Base-by-base conservation (phyloP, 2,329 filamentous ascomycete genomes). In the Alternaria triticimaculans region DNA sequence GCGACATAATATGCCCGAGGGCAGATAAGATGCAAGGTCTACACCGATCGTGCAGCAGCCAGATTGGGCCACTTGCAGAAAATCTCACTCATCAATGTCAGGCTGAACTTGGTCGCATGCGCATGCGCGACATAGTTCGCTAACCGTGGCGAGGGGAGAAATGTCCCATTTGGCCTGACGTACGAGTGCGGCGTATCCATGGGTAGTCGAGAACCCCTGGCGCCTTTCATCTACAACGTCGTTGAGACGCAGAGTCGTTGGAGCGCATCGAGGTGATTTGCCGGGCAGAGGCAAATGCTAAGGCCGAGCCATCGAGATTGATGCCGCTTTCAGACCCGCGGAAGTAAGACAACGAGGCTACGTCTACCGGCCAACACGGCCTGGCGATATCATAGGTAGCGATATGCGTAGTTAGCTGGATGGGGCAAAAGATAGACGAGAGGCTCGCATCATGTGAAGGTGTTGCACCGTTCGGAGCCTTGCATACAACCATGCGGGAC, bases 351-450 rank as follows among this genome's bases (percentile, higher is more conserved):
- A 26, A 45, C 49, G 18, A 59, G 60, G 43, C 49, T 48, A 25
- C 20, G 11, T 54, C 55, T 55, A 45, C 15, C 21, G 28, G 60
- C 49, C 60, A 50, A 46, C 25, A 57, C 30, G 30, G 55, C 28
- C 43, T 44, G 49, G 28, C 55, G 15, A 46, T 51, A 20, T 37
- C 28, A 41, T 23, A 41, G 33, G 53, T 56, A 57, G 55, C 45
- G 58, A 61, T 33, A 69, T 71, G 68, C 68, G 65, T 44, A 59
- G 50, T 41, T 43, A 10, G 62, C 67, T 68, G 14, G 60, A 69
- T 65, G 49, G 56, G 58, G 68, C 59, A 62, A 68, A 49, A 60
- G 61, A 69, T 44, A 58, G 59, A 54, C 63, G 55, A 51, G 44
- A 60, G 58, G 46, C 48, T 67, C 25, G 55, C 60, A 56, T 55